Conservation (phyloP, 2,329 filamentous ascomycete species). For the Colletotrichum trifolii region DNA sequence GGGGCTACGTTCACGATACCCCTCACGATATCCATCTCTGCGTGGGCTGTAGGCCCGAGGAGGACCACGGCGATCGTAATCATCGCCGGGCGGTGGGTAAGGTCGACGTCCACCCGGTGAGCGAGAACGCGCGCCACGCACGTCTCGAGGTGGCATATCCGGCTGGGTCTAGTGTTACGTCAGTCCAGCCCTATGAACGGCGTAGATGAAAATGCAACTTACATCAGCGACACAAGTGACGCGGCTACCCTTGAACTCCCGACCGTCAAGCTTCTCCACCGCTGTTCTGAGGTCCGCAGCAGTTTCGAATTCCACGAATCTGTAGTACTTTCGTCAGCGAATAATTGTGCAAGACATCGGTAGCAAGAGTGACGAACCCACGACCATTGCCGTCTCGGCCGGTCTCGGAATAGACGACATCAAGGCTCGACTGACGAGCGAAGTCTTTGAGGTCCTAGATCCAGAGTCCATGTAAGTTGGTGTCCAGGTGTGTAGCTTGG, state of each 20-base stretch:
- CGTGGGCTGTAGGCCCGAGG: constrained; percentile 87
- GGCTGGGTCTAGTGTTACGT: constrained; percentile 73
- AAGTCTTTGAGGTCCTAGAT: constrained; percentile 99
- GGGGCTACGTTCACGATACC: constrained; percentile 89
- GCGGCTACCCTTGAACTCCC: constrained; percentile 89
- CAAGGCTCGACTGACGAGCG: constrained; percentile 93
- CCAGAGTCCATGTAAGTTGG: constrained; percentile 83
- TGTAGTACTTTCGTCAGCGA: constrained; percentile 49
- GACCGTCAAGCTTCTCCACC: constrained; percentile 92
- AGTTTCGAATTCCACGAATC: constrained; percentile 98
- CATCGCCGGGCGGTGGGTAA: constrained; percentile 75
- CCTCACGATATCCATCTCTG: constrained; percentile 71
- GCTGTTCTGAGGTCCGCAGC: constrained; percentile 88
- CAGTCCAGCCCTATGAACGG: neutral
- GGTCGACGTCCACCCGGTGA: constrained; percentile 76
- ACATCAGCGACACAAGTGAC: constrained; percentile 92
- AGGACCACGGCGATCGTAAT: constrained; percentile 86
- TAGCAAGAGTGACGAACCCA: constrained; percentile 73
- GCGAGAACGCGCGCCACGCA: constrained; percentile 79
- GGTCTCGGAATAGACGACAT: constrained; percentile 98
- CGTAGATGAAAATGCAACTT: constrained; percentile 49
- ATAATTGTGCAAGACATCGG: neutral
- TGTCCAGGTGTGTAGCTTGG: constrained; percentile 42
- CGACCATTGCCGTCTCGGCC: constrained; percentile 90
- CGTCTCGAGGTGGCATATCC: constrained; percentile 76